These are phyloP conservation scores for Scheffersomyces segobiensis DNA, from an alignment of 1,139 yeast genomes.

Conservation along the genomic window DNA sequence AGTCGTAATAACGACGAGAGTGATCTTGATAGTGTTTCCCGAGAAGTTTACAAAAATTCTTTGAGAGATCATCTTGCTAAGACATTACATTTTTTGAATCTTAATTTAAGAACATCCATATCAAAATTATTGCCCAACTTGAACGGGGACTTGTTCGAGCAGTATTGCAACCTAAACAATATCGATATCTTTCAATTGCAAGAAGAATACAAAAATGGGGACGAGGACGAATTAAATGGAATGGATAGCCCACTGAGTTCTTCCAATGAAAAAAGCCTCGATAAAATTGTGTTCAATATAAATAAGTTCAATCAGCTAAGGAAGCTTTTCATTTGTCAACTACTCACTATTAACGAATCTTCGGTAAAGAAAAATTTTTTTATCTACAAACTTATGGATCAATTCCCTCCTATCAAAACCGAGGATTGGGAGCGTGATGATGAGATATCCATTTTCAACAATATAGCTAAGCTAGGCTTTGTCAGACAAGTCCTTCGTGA, in stretches of 20 bases:
- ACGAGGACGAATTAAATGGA: slow-evolving; percentile 4
- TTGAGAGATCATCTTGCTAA: slow-evolving; percentile 5
- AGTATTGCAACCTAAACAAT: slow-evolving; percentile 41
- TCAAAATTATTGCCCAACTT: slow-evolving; percentile 32
- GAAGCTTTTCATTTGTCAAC: slow-evolving; percentile 40
- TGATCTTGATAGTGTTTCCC: background rate
- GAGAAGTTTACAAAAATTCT: background rate
- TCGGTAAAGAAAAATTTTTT: slow-evolving; percentile 31
- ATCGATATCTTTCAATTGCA: slow-evolving; percentile 21
- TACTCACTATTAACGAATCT: slow-evolving; percentile 37
- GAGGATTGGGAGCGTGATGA: background rate
- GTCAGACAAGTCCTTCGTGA: slow-evolving; percentile 25
- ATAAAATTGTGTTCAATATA: slow-evolving; percentile 16
- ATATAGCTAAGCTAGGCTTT: slow-evolving; percentile 16
- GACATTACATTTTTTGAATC: slow-evolving; percentile 27
- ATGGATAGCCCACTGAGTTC: slow-evolving; percentile 1
- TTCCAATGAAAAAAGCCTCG: slow-evolving; percentile 9
- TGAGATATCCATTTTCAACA: slow-evolving; percentile 7
- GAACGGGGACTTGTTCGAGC: slow-evolving; percentile 43
- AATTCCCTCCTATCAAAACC: slow-evolving; percentile 6
- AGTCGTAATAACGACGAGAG: background rate
- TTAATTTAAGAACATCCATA: slow-evolving; percentile 32
- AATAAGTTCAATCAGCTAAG: slow-evolving; percentile 38
- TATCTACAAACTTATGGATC: slow-evolving; percentile 20
- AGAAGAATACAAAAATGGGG: slow-evolving; percentile 12